Evolutionary conservation across 2,329 filamentous ascomycete species (phyloP).

Genomic region (Trichoderma koningii): DNA sequence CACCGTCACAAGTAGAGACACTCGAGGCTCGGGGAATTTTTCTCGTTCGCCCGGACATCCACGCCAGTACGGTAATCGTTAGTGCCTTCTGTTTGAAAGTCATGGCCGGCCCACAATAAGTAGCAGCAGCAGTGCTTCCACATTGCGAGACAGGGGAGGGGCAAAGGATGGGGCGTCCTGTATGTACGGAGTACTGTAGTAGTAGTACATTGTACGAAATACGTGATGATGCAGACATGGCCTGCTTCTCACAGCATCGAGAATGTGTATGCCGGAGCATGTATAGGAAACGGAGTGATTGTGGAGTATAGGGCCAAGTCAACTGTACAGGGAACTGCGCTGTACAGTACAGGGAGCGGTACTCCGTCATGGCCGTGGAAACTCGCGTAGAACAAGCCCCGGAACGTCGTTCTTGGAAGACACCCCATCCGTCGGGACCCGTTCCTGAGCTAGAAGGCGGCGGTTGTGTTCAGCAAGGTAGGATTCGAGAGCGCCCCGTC

Average conservation of each 20-base stretch:
- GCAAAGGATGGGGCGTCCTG: neutral
- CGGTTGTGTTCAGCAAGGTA: slow-evolving; percentile 1
- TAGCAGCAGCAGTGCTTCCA: neutral
- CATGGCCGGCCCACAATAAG: slow-evolving; percentile 11
- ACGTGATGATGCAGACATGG: slow-evolving; percentile 10
- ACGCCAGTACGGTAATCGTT: slow-evolving; percentile 19
- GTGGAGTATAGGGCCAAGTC: slow-evolving; percentile 3
- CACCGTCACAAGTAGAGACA: slow-evolving; percentile 10
- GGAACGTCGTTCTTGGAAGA: slow-evolving; percentile 20
- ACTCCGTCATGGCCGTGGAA: slow-evolving; percentile 6
- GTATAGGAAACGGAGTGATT: neutral
- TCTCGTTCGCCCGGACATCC: slow-evolving; percentile 8
- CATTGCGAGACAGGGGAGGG: neutral
- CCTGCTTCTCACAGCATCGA: slow-evolving; percentile 3
- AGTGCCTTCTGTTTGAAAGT: neutral
- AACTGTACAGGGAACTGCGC: slow-evolving; percentile 2
- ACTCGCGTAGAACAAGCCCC: slow-evolving; percentile 11
- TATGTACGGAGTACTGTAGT: neutral
- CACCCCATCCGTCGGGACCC: slow-evolving; percentile 13
- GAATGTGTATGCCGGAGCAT: no score
- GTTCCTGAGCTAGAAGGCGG: slow-evolving; percentile 23
- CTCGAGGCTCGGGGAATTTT: slow-evolving; percentile 21
- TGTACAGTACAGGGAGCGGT: neutral
- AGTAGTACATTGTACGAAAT: neutral
- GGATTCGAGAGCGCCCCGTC: slow-evolving; percentile 3